phyloP scores from a whole-genome alignment of 2,329 filamentous ascomycete genomes.

The Neonectria sp. region DNA sequence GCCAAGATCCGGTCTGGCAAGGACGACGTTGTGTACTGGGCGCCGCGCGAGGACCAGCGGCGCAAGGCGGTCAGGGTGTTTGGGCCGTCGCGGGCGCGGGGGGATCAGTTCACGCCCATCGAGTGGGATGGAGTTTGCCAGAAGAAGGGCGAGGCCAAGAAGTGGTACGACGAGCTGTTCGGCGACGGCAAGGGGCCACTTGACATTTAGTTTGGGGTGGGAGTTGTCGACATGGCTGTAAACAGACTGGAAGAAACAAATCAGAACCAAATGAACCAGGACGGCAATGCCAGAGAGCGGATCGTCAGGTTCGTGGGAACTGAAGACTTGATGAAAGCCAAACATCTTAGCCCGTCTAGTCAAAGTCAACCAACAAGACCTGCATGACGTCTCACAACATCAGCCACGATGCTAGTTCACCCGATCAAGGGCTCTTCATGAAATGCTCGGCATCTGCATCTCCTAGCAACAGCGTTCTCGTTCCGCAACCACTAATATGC shows the following conservation, averaged over 20 bases:
- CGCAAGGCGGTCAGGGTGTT: slow-evolving; percentile 43
- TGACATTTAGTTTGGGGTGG: slow-evolving; percentile 13
- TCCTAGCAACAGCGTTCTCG: neutral
- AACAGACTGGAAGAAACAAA: neutral
- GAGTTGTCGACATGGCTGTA: neutral
- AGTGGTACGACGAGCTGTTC: slow-evolving; percentile 54
- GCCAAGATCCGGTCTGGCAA: slow-evolving; percentile 29
- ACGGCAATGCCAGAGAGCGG: neutral
- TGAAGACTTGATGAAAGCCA: neutral
- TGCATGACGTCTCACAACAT: neutral
- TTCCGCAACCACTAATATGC: slow-evolving; percentile 10
- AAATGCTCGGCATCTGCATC: neutral
- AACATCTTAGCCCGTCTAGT: neutral
- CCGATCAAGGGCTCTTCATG: neutral
- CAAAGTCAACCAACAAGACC: neutral
- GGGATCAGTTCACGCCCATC: slow-evolving; percentile 43
- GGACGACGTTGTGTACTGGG: slow-evolving; percentile 43
- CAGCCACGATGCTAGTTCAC: neutral
- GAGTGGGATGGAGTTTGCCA: slow-evolving; percentile 55
- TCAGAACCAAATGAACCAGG: neutral
- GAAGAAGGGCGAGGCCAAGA: slow-evolving; percentile 39
- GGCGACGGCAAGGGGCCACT: slow-evolving; percentile 52
- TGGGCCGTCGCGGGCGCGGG: slow-evolving; percentile 34
- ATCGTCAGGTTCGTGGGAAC: neutral
- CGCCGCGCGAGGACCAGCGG: slow-evolving; percentile 34